Evolutionary conservation across 352 stramenopile species (phyloP).

Genomic region (Phytophthora cactorum): DNA sequence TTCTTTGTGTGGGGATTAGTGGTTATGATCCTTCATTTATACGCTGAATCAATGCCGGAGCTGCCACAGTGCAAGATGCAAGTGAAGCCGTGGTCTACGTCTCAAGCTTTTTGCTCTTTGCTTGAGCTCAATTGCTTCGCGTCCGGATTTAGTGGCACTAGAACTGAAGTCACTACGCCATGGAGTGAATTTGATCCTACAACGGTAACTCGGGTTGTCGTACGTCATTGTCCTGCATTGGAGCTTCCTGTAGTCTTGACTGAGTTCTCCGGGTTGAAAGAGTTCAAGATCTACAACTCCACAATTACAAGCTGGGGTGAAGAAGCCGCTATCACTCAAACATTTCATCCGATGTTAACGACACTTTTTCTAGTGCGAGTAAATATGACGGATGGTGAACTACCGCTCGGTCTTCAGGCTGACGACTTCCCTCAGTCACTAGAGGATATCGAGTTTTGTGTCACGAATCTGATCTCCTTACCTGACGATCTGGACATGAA

Average conservation of each 20-base stretch:
- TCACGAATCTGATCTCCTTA: constrained; percentile 41
- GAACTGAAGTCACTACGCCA: constrained; percentile 3
- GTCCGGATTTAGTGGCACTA: constrained; percentile 16
- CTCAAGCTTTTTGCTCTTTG: constrained; percentile 43
- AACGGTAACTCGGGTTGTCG: constrained; percentile 27
- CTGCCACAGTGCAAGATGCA: constrained; percentile 39
- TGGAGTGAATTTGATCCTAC: constrained; percentile 26
- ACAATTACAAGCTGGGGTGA: constrained; percentile 23
- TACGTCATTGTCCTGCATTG: constrained; percentile 40
- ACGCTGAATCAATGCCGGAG: constrained; percentile 11
- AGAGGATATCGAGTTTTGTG: constrained; percentile 41
- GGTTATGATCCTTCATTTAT: constrained; percentile 38
- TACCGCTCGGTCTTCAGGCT: constrained; percentile 22
- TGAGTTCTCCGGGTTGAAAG: constrained; percentile 20
- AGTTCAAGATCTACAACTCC: constrained; percentile 43
- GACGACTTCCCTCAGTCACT: constrained; percentile 21
- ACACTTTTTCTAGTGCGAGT: constrained; percentile 33
- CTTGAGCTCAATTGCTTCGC: constrained; percentile 44
- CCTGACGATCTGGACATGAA: constrained; percentile 44
- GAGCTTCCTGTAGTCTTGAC: constrained; percentile 31
- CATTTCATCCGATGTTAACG: constrained; percentile 20
- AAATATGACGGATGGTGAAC: constrained; percentile 19
- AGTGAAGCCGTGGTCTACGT: constrained; percentile 41
- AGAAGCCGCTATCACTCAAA: constrained; percentile 18
- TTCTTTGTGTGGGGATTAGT: constrained; percentile 40